These are phyloP conservation scores for Fraxinus paxiana DNA, from an alignment of 305 asterid species.

Conservation along the genomic window DNA sequence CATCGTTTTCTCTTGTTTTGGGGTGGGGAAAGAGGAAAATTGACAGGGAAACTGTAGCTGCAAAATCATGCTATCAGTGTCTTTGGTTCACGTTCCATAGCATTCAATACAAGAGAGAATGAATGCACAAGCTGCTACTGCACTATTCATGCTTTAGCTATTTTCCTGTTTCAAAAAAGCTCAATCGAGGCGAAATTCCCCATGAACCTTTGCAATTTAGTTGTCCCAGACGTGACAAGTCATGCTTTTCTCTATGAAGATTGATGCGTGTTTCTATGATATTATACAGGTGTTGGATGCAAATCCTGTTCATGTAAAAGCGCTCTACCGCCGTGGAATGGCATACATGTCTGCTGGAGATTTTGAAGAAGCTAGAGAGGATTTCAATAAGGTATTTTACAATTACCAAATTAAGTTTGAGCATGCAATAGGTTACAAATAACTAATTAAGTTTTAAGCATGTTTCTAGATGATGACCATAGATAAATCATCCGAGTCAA, in stretches of 20 bases:
- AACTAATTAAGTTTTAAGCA: background rate
- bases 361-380: constrained; percentile 82
- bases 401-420: background rate
- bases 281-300: constrained; percentile 68
- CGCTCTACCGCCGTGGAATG: constrained; percentile 95
- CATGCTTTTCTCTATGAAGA: background rate
- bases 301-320: constrained; percentile 88
- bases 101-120: background rate
- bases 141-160: background rate
- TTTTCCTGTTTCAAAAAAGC: background rate
- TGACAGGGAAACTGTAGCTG: background rate
- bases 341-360: constrained; percentile 80
- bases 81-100: background rate
- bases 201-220: background rate
- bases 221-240: background rate
- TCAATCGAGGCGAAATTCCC: background rate
- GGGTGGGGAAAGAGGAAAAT: background rate
- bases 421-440: background rate
- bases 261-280: constrained; percentile 7
- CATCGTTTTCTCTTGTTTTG: background rate
- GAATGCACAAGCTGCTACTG: background rate
- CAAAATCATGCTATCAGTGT: background rate
- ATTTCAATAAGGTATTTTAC: constrained; percentile 68
- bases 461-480: constrained; percentile 60
- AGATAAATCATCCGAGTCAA: constrained; percentile 74